These are phyloP conservation scores for Begonia masoniana DNA, from an alignment of 306 rosid genomes.

Conservation along the genomic window DNA sequence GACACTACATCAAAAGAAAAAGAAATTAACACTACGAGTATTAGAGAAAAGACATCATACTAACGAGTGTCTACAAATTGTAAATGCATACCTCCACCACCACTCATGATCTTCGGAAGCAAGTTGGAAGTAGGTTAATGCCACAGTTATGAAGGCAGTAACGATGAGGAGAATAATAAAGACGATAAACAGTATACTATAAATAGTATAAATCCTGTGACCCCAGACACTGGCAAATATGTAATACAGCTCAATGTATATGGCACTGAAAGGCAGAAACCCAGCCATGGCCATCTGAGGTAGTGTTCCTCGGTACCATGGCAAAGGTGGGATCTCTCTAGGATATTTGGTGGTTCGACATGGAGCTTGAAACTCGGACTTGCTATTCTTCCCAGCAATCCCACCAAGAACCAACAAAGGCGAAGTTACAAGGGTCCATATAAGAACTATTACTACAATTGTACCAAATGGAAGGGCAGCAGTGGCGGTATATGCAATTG, in stretches of 20 bases:
- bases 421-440: slow-evolving; percentile 57
- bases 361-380: slow-evolving; percentile 60
- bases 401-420: slow-evolving; percentile 67
- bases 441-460: slow-evolving; percentile 51
- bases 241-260: slow-evolving; percentile 51
- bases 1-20: no score
- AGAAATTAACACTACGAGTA: not conserved
- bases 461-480: slow-evolving; percentile 71
- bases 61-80: not conserved
- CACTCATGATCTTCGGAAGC: slow-evolving; percentile 69
- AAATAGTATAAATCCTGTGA: slow-evolving; percentile 59
- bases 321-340: slow-evolving; percentile 56
- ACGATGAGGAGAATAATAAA: slow-evolving; percentile 49
- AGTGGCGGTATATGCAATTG: slow-evolving; percentile 50
- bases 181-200: slow-evolving; percentile 54
- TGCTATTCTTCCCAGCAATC: slow-evolving; percentile 60
- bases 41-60: not conserved
- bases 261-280: slow-evolving; percentile 55
- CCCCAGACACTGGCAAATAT: slow-evolving; percentile 70
- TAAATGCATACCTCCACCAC: slow-evolving; percentile 62
- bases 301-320: slow-evolving; percentile 48
- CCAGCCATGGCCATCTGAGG: slow-evolving; percentile 79
- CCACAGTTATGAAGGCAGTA: slow-evolving; percentile 52
- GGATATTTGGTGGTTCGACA: slow-evolving; percentile 47
- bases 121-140: slow-evolving; percentile 57